Base-by-base conservation (phyloP, 345 rosid species). In the Aurinia saxatilis region DNA sequence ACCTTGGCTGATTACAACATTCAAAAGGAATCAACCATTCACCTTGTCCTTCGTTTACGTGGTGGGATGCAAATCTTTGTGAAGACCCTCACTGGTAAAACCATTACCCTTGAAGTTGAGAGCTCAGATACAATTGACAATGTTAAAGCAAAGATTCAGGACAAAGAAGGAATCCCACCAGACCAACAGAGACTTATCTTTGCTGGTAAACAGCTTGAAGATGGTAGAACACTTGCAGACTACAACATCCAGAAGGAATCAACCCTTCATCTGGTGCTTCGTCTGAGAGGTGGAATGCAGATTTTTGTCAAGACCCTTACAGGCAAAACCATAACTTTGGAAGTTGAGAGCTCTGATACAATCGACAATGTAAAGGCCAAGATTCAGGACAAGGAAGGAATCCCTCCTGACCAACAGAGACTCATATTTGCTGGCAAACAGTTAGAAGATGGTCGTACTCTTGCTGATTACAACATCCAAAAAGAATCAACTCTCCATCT, bases 241-340 rank as follows among this genome's bases (percentile, higher is more conserved):
- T 68, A 59, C 59, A 41, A 58, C 11, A 67, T 67, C n/a, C 60
- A 67, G 13, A 59, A 50, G 27, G 72, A 41, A 1, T 67, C 66
- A n/a, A 67, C 66, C 1, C 57, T 66, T 3, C 41, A 57, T 9
- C 23, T 66, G 1, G 50, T 57, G 9, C 7, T 41, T 1, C 15
- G 63, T 10, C 50, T 41, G 3, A 23, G 50, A 5, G 50, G 63
- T 25, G 65, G 65, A 2, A 60, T 60, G 55, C 66, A 47, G 23
- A 61, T 61, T 0, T 61, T 48, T 1, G 66, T 61, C 10, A 61
- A 61, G 36, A 48, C 36, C 0, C 0, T 48, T 0, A 23, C 66
- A 0, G 37, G 47, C 0, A 61, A 61, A 1, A 61, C 47, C 34
- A 61, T 61, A 0, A 14, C 56, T 0, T 3, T 61, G 0, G 47